Evolutionary conservation across 2,329 filamentous ascomycete genomes (phyloP), one percentile per base, ranked within the genome.

Genomic region (Metarhizium anisopliae): DNA sequence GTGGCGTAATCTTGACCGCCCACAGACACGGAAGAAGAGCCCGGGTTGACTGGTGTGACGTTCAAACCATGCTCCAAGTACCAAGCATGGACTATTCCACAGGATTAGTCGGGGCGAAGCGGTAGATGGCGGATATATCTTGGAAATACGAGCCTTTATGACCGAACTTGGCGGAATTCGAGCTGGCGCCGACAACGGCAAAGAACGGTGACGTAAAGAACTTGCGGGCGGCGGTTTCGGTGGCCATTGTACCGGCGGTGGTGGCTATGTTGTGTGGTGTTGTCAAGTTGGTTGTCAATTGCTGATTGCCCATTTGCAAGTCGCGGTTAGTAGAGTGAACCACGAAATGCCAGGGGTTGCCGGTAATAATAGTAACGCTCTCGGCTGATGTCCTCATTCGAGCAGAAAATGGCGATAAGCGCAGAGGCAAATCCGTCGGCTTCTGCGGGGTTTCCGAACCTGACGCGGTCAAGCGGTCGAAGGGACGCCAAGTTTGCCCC

Each of bases 181-280:
- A 89, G 68, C 87, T 93, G 42, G 93, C 93, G 64, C 93, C 93
- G 20, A 92, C 90, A 32, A 96, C 93, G 57, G 93, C 92, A 70
- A 93, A 96, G 61, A 81, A 78, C 30, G 86, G 82, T 7, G 86
- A 87, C 3, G 83, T 79, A 75, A 96, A 95, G 79, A 96, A 96
- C 13, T 79, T 78, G 60, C 83, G 84, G 50, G 90, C 85, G 50
- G 87, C 82, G 50, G 83, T 78, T 68, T 91, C 85, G 75, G 88
- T 89, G 25, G 79, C 71, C 80, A 83, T 84, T 29, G 32, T 38
- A 40, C 16, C 18, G 16, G n/a, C n/a, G 32, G 32, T 35, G 32
- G 18, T 25, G 47, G 29, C 30, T 16, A 18, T 36, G 47, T 18
- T 51, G 16, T 18, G 14, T 10, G 25, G 3, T 16, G 2, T 18